These are phyloP conservation scores for Neurospora sp. DNA, from an alignment of 495 filamentous ascomycete species.

Conservation along the genomic window DNA sequence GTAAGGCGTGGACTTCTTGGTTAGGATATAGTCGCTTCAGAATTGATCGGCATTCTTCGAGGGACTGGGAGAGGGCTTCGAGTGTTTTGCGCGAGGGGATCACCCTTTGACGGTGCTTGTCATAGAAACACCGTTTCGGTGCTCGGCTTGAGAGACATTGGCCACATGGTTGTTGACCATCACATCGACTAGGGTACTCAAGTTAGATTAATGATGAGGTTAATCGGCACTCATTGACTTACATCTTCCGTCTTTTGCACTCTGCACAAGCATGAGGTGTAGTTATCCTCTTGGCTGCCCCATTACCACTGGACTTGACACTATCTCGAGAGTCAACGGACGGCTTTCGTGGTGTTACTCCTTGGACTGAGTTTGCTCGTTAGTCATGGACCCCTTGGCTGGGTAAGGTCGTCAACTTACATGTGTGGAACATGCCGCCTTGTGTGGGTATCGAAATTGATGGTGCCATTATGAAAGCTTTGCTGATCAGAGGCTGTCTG, in stretches of 20 bases:
- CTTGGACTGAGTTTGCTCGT: slow-evolving; percentile 25
- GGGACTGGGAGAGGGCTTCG: slow-evolving; percentile 45
- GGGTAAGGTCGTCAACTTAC: slow-evolving; percentile 15
- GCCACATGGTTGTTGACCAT: slow-evolving; percentile 48
- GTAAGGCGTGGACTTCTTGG: slow-evolving; percentile 39
- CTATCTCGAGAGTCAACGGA: slow-evolving; percentile 37
- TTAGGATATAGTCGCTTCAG: slow-evolving; percentile 45
- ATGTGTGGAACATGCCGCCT: slow-evolving; percentile 45
- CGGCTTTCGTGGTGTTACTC: slow-evolving; percentile 37
- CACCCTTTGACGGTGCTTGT: slow-evolving; percentile 49
- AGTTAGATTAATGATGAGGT: slow-evolving; percentile 17
- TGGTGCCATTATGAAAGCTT: slow-evolving; percentile 32
- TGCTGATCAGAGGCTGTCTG: background rate
- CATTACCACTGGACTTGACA: slow-evolving; percentile 29
- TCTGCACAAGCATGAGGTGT: slow-evolving; percentile 50
- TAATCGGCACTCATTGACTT: slow-evolving; percentile 7
- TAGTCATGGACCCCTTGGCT: background rate
- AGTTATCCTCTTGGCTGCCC: slow-evolving; percentile 39
- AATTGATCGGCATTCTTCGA: slow-evolving; percentile 48
- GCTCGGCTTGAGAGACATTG: slow-evolving; percentile 48
- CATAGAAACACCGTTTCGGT: slow-evolving; percentile 49
- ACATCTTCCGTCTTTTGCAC: slow-evolving; percentile 51
- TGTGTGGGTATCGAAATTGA: slow-evolving; percentile 38
- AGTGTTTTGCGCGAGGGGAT: slow-evolving; percentile 50
- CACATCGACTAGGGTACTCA: slow-evolving; percentile 33